Evolutionary conservation across 108 stramenopile genomes (phyloP), one percentile per base, ranked within the genome.

Genomic region (Pinguiococcus pyrenoidosus): DNA sequence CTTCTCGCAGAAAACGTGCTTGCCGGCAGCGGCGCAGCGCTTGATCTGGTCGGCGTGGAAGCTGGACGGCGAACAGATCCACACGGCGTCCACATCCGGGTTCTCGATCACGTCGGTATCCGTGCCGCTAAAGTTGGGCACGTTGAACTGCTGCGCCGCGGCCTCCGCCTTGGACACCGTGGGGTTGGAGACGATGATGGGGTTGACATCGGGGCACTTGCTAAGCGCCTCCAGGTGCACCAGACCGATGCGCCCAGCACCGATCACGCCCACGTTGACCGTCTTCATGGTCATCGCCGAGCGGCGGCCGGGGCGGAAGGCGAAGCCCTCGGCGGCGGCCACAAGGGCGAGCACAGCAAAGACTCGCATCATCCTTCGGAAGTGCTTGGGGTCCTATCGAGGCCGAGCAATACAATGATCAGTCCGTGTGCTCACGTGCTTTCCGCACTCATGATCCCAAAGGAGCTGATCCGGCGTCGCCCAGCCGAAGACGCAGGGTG

Each of bases 1-100:
- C 59, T 92, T 92, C 72, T 92, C 89, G 62, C 89, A 88, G 49
- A 92, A 92, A 34, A 92, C 84, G 58, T 88, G 82, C 65, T 92
- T 92, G 24, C 79, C 79, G 62, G 81, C 77, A 5, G 83, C 85
- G 40, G 89, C 89, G 43, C 77, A 75, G 8, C 80, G 47, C 68
- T 81, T 82, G 62, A 92, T 88, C 67, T 88, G 89, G 30, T 87
- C 85, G 22, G 87, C 89, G 73, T 92, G 89, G 68, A 37, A 84
- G 40, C 75, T 72, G 24, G 81, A 84, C 5, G 90, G 90, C 22
- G 86, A 89, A 69, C 90, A 92, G 56, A 92, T 89, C 90, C 90
- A 92, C 8, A 92, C 87, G 23, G 90, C 90, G 64, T 92, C 86
- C 16, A 89, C 86, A 1, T 89, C 83, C 6, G 87, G 87, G 49